Evolutionary conservation across 208 protist species (phyloP).

Genomic region (Crithidia sp.): DNA sequence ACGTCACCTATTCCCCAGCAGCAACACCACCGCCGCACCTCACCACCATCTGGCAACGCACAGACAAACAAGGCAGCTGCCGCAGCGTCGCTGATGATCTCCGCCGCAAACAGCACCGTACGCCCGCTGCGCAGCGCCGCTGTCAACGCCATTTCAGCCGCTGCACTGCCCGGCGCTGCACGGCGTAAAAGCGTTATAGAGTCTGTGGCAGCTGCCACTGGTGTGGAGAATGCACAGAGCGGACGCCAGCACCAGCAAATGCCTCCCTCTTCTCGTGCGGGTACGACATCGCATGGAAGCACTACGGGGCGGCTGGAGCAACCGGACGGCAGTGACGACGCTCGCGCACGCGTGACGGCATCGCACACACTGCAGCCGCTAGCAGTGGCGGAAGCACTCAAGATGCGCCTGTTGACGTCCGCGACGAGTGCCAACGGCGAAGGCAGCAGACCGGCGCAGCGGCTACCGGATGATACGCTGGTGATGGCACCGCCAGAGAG

Average conservation of each 20-base stretch:
- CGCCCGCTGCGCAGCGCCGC: constrained; percentile 2
- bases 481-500: constrained; percentile 16
- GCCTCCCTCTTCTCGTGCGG: no score
- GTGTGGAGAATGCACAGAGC: background rate
- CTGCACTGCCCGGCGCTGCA: background rate
- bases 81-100: constrained; percentile 17
- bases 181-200: constrained; percentile 28
- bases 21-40: background rate
- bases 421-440: constrained; percentile 7
- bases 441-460: background rate
- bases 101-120: constrained; percentile 22
- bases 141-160: background rate
- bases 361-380: background rate
- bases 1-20: no score
- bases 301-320: no score
- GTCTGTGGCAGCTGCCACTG: constrained; percentile 13
- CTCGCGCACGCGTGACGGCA: background rate
- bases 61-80: background rate
- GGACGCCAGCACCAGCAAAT: no score
- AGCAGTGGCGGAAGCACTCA: constrained; percentile 7
- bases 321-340: no score
- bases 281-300: no score
- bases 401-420: constrained; percentile 25
- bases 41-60: background rate
- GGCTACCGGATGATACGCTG: constrained; percentile 17